Base-by-base conservation (phyloP, 768 basidiomycete species). In the Amanita rubescens region DNA sequence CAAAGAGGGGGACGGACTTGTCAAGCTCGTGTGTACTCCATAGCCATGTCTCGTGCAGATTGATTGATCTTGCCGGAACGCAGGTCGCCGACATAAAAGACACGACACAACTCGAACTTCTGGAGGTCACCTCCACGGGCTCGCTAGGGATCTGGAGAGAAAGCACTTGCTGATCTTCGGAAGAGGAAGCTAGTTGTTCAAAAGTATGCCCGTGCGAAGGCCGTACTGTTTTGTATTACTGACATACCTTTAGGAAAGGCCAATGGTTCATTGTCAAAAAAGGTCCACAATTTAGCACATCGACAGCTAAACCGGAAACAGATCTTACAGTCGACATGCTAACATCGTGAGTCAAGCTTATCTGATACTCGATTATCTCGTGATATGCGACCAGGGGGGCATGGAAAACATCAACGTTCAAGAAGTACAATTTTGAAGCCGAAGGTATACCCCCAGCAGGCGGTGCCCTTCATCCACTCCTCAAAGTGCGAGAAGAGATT, bases 381-480 rank as follows among this genome's bases (percentile, higher is more conserved):
- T 58, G 53, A 59, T 14, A 17, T 43, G 45, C 5, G n/a, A n/a
- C n/a, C 61, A 98, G 95, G 35, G 96, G 94, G 6, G 73, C 90
- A 15, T 98, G 96, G 96, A 94, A 96, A 69, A 85, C 83, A 0
- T 80, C 95, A 1, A 79, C 77, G 8, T 99, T 90, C 80, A 99
- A 99, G 67, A 94, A 94, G 68, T 99, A 98, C 72, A 99, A 99
- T 71, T 98, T 98, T 61, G 94, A 95, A 60, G 94, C 96, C 0
- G 94, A 94, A 58, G 96, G 96, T 49, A 81, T 85, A 25, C 90
- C 87, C 8, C 85, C 94, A 3, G 80, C 81, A 35, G 93, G 94
- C 27, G 96, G 96, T 37, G 93, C 94, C 12, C 75, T 98, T 27
- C 96, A 98, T 69, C 96, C 96, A 14, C 77, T 99, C 32, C 81